phyloP scores from a whole-genome alignment of 345 rosid genomes.

The Citrus hindsii region DNA sequence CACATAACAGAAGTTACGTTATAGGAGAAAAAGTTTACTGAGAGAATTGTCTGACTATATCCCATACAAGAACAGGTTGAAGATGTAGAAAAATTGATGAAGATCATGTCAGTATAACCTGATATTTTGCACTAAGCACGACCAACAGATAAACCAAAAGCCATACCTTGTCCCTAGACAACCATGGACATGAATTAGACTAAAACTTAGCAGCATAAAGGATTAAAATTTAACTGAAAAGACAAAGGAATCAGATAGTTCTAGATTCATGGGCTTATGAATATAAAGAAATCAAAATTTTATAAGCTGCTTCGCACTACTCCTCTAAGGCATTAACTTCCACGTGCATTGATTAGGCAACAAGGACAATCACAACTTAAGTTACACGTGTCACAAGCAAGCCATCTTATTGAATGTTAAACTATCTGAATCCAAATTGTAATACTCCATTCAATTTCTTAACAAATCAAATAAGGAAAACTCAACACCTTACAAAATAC shows the following conservation, averaged over 20 bases:
- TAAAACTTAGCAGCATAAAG: slow-evolving; percentile 5
- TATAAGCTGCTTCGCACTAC: background rate
- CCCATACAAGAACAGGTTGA: background rate
- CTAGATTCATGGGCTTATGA: background rate
- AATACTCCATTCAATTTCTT: background rate
- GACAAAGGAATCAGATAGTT: background rate
- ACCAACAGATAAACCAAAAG: slow-evolving; percentile 19
- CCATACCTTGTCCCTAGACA: slow-evolving; percentile 14
- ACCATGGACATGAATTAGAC: slow-evolving; percentile 13
- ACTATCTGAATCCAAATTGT: background rate
- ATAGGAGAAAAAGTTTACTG: background rate
- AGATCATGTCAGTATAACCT: slow-evolving; percentile 16
- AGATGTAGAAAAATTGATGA: slow-evolving; percentile 1
- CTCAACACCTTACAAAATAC: background rate
- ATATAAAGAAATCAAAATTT: background rate
- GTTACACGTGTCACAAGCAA: background rate
- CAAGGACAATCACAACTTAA: background rate
- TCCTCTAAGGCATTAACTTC: background rate
- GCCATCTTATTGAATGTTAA: background rate
- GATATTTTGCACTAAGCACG: slow-evolving; percentile 18
- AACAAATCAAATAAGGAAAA: background rate
- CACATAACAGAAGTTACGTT: background rate
- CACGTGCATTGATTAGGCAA: background rate
- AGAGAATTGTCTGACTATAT: background rate
- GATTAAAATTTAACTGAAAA: background rate